These are phyloP conservation scores for Mucuna pruriens DNA, from an alignment of 306 rosid species.

Conservation along the genomic window DNA sequence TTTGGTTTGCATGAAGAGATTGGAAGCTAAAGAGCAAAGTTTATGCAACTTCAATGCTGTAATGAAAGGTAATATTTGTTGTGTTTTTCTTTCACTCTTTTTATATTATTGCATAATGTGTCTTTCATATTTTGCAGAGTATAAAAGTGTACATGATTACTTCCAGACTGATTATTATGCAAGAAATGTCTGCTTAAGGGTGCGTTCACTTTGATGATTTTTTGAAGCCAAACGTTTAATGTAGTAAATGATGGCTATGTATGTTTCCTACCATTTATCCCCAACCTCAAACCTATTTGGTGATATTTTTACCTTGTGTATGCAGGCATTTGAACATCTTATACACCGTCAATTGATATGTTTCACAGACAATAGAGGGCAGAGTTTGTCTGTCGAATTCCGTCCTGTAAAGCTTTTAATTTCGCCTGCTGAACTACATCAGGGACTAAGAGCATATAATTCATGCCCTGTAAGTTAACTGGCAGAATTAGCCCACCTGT, in stretches of 20 bases:
- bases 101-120: conserved; percentile 30
- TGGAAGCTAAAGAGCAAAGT: conserved; percentile 84
- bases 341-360: conserved; percentile 71
- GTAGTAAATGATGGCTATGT: conserved; percentile 26
- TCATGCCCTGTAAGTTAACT: conserved; percentile 80
- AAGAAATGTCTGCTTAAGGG: conserved; percentile 79
- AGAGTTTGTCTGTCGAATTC: conserved; percentile 68
- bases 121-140: conserved; percentile 64
- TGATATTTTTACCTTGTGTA: conserved; percentile 11
- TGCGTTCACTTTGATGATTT: conserved; percentile 39
- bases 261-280: neutral
- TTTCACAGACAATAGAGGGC: conserved; percentile 76
- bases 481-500: neutral
- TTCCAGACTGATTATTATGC: conserved; percentile 71
- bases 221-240: conserved; percentile 4
- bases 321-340: conserved; percentile 97
- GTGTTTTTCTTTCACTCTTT: conserved; percentile 20
- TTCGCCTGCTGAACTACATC: conserved; percentile 65
- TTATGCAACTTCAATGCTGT: conserved; percentile 84
- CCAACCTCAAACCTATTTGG: conserved; percentile 5
- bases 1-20: conserved; percentile 90
- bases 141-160: conserved; percentile 68
- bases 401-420: conserved; percentile 81
- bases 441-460: conserved; percentile 63
- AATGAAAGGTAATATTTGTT: conserved; percentile 69